Conservation (phyloP, 805 yeast genomes). For the Starmerella roubikii region DNA sequence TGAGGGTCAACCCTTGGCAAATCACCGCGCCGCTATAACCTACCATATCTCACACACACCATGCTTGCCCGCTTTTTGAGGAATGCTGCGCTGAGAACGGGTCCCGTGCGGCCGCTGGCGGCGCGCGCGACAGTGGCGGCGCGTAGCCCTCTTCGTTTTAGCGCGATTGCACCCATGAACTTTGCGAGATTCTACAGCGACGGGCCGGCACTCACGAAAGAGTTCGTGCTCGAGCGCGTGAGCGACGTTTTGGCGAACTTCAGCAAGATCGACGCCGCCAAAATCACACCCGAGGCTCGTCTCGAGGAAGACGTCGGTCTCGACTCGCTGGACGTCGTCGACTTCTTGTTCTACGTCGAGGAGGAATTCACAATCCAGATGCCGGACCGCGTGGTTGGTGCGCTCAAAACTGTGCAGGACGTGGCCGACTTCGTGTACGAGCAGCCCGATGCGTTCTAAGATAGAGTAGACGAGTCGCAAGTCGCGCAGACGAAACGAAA, state of each 20-base stretch:
- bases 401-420: slow-evolving; percentile 80
- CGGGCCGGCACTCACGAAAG: slow-evolving; percentile 52
- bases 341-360: slow-evolving; percentile 88
- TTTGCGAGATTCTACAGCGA: slow-evolving; percentile 6
- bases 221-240: slow-evolving; percentile 70
- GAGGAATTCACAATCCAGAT: slow-evolving; percentile 50
- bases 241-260: slow-evolving; percentile 58
- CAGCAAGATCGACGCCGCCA: slow-evolving; percentile 35
- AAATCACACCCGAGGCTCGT: slow-evolving; percentile 31
- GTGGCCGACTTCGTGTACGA: slow-evolving; percentile 73
- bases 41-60: neutral
- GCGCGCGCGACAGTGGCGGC: neutral
- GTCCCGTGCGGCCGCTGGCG: slow-evolving; percentile 1
- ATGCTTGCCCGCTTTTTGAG: slow-evolving; percentile 1
- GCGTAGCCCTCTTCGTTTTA: neutral
- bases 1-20: neutral
- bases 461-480: too few relatives aligned
- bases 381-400: slow-evolving; percentile 61
- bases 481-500: neutral
- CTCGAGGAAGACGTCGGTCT: slow-evolving; percentile 51
- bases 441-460: slow-evolving; percentile 29
- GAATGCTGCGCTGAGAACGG: neutral
- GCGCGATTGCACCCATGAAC: neutral
- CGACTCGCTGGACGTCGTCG: slow-evolving; percentile 89
- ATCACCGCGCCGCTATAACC: neutral